Evolutionary conservation across 2,329 filamentous ascomycete species (phyloP).

Genomic region (Aspergillus pseudonomiae): DNA sequence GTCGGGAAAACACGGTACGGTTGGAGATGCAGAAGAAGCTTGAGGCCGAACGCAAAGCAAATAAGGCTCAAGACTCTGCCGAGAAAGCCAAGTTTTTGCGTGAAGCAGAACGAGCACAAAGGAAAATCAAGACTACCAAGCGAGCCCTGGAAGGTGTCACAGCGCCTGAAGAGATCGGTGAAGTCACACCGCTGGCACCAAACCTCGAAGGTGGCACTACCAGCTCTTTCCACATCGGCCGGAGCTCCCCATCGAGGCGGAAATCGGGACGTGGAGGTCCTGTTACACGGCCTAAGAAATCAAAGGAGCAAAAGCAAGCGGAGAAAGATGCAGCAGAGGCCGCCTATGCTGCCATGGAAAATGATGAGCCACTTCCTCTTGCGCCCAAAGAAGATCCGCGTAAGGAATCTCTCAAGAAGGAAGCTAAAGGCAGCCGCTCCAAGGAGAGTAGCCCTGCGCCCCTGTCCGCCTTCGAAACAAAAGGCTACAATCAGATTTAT

Average conservation of each 20-base stretch:
- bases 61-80: constrained; percentile 76
- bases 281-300: constrained; percentile 77
- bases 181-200: constrained; percentile 72
- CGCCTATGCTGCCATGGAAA: constrained; percentile 72
- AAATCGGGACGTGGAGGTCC: constrained; percentile 56
- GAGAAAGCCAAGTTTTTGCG: constrained; percentile 79
- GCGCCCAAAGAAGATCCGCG: constrained; percentile 61
- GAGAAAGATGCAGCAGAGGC: constrained; percentile 79
- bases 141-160: constrained; percentile 83
- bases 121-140: constrained; percentile 90
- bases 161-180: constrained; percentile 69
- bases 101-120: constrained; percentile 86
- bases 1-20: constrained; percentile 90
- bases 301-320: constrained; percentile 71
- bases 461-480: constrained; percentile 75
- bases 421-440: constrained; percentile 42
- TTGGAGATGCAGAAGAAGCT: constrained; percentile 84
- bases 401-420: constrained; percentile 48
- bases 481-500: constrained; percentile 95
- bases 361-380: constrained; percentile 50
- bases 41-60: constrained; percentile 75
- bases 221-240: constrained; percentile 75
- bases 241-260: constrained; percentile 55
- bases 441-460: constrained; percentile 52
- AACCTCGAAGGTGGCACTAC: constrained; percentile 84